Evolutionary conservation across 495 filamentous ascomycete genomes (phyloP), one percentile per base, ranked within the genome.

Genomic region (Trichodelitschia bisporula): DNA sequence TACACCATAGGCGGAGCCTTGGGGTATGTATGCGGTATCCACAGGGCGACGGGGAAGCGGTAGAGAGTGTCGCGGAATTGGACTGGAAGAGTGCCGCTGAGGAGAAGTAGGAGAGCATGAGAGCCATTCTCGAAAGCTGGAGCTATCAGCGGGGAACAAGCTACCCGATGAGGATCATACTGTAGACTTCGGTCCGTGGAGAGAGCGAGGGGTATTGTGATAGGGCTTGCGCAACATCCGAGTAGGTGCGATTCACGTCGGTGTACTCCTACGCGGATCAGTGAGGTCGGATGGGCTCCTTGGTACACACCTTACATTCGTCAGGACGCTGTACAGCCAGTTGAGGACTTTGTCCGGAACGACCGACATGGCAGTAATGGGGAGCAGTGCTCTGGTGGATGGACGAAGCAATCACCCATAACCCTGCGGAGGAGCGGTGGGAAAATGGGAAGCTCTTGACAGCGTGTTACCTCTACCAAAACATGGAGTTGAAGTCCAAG

Each of bases 171-270:
- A 30, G 2, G 15, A 18, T 48, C 67, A 42, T 62, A 92, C 83
- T 95, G 53, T 95, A 90, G 30, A 95, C 86, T 46, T 92, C 79
- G 23, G 89, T 97, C 37, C 77, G 66, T n/a, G 83, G 79, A 2
- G 72, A 72, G 17, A 97, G 62, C 4, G 77, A 75, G 8, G 82
- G 73, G 44, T 84, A 78, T 35, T 78, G 64, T 5, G 75, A 66
- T 15, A 97, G 66, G 18, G 68, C 66, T 46, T 74, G 71, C 40
- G 72, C 82, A 39, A 90, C 71, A 48, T 95, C 84, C 46, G 73
- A 72, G 55, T 93, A 93, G 32, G 83, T 78, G 18, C 80, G 77
- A 43, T 80, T 82, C 28, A 79, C 69, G 55, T 93, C 78, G 39
- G 67, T 70, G 45, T 97, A 95, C 62, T 92, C 79, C 84, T 93